phyloP scores from a whole-genome alignment of 129 eudicot genomes.

The Smallanthus sonchifolius region DNA sequence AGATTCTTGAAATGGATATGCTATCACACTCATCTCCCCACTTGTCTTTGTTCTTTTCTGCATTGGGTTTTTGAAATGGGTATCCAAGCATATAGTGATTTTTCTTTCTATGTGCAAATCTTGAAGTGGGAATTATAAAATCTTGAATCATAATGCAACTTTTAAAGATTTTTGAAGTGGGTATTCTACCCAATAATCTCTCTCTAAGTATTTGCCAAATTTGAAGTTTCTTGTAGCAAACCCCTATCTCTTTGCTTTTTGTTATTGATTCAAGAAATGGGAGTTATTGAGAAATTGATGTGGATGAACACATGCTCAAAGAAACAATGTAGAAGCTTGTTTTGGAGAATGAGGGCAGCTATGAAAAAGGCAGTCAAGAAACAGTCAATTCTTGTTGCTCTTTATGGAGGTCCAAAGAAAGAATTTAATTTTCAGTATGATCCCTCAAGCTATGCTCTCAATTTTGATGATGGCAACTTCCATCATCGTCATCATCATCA shows the following conservation, averaged over 20 bases:
- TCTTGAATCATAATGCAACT: slow-evolving; percentile 10
- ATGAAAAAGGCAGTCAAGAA: slow-evolving; percentile 45
- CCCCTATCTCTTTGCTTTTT: neutral
- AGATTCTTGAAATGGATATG: slow-evolving; percentile 6
- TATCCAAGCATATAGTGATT: neutral
- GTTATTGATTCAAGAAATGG: slow-evolving; percentile 23
- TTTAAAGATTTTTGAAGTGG: slow-evolving; percentile 6
- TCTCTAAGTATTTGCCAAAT: neutral
- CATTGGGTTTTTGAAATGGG: neutral
- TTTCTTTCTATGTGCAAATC: neutral
- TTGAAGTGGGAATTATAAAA: neutral
- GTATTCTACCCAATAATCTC: neutral
- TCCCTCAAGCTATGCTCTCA: slow-evolving; percentile 80
- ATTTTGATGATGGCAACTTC: slow-evolving; percentile 67
- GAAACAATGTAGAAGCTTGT: slow-evolving; percentile 52
- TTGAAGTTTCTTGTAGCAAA: slow-evolving; percentile 16
- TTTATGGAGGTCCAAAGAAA: slow-evolving; percentile 29
- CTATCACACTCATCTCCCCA: neutral
- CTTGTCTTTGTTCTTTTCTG: neutral
- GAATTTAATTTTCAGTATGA: slow-evolving; percentile 61
- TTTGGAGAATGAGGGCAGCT: slow-evolving; percentile 52
- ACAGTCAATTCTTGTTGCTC: slow-evolving; percentile 24
- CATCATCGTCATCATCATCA: no score
- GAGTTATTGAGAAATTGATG: slow-evolving; percentile 27
- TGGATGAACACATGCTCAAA: slow-evolving; percentile 38